A percentile compares a stretch with the other conserved stretches of the same genome.
phyloP scores from a whole-genome alignment of 495 filamentous ascomycete species.

The Podospora conica region DNA sequence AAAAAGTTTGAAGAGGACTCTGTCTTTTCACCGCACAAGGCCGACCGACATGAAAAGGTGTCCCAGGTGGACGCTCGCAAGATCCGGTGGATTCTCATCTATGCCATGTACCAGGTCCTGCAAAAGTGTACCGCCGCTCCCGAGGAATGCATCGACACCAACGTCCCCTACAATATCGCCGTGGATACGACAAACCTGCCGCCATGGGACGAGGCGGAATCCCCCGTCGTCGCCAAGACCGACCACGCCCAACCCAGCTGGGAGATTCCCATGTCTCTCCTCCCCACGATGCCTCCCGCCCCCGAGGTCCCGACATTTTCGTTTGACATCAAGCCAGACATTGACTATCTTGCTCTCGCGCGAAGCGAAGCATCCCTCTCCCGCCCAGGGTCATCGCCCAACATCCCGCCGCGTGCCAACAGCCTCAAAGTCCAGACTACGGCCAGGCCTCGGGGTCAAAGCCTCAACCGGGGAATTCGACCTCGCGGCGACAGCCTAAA shows the following conservation, averaged over 20 bases:
- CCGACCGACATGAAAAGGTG: conserved; percentile 34
- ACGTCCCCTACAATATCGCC: conserved; percentile 38
- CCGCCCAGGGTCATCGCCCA: neutral
- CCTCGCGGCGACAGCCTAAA: conserved; percentile 19
- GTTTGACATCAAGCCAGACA: conserved; percentile 36
- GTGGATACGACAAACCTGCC: conserved; percentile 34
- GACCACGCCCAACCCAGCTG: conserved; percentile 11
- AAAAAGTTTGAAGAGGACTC: conserved; percentile 43
- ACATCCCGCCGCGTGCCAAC: conserved; percentile 16
- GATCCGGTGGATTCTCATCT: conserved; percentile 67
- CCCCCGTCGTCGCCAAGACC: conserved; percentile 16
- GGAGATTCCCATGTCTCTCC: conserved; percentile 2
- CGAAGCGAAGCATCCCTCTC: conserved; percentile 16
- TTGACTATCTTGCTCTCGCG: conserved; percentile 35
- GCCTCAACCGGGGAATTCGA: conserved; percentile 24
- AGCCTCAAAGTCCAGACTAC: conserved; percentile 17
- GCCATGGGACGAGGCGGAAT: conserved; percentile 33
- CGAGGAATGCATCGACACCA: conserved; percentile 30
- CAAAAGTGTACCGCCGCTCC: conserved; percentile 41
- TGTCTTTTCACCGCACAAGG: conserved; percentile 30
- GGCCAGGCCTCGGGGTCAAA: conserved; percentile 11
- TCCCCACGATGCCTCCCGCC: neutral
- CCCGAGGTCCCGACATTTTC: neutral
- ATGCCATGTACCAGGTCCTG: conserved; percentile 60
- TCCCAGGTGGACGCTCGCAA: conserved; percentile 52